These are phyloP conservation scores for Pleurostoma richardsiae DNA, from an alignment of 2,329 filamentous ascomycete species.

Conservation along the genomic window DNA sequence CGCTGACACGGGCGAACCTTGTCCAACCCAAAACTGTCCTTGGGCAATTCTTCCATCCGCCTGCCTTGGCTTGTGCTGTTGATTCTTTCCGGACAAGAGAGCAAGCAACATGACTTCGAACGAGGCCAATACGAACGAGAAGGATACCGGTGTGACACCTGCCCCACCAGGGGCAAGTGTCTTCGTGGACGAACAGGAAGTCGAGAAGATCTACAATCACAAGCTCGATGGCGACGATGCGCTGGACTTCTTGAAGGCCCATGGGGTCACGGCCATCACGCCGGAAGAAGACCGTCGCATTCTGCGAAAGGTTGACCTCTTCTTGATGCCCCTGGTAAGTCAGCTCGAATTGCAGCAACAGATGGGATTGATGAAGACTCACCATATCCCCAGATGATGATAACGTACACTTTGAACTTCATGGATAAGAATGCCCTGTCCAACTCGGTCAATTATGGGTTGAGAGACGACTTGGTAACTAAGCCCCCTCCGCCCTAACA, in stretches of 20 bases:
- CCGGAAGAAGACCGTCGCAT: conserved; percentile 32
- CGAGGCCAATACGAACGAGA: background rate
- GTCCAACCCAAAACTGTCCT: background rate
- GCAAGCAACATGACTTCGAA: background rate
- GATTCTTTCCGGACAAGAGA: background rate
- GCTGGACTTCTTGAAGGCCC: background rate
- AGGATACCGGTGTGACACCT: background rate
- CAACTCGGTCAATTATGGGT: background rate
- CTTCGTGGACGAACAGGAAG: background rate
- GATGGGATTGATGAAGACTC: background rate
- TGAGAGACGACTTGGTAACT: background rate
- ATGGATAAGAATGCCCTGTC: background rate
- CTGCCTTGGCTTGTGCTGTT: background rate
- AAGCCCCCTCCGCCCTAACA: too few species aligned
- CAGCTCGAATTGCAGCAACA: conserved; percentile 23
- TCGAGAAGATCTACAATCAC: background rate
- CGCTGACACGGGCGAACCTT: too few species aligned
- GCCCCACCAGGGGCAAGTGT: background rate
- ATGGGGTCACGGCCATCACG: conserved; percentile 26
- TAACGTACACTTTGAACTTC: background rate
- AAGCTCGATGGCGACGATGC: background rate
- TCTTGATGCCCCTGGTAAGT: conserved; percentile 48
- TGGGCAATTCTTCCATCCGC: background rate
- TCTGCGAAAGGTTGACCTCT: conserved; percentile 38
- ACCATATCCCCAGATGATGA: background rate